Evolutionary conservation across 352 stramenopile genomes (phyloP).

Genomic region (Phytophthora boehmeriae): DNA sequence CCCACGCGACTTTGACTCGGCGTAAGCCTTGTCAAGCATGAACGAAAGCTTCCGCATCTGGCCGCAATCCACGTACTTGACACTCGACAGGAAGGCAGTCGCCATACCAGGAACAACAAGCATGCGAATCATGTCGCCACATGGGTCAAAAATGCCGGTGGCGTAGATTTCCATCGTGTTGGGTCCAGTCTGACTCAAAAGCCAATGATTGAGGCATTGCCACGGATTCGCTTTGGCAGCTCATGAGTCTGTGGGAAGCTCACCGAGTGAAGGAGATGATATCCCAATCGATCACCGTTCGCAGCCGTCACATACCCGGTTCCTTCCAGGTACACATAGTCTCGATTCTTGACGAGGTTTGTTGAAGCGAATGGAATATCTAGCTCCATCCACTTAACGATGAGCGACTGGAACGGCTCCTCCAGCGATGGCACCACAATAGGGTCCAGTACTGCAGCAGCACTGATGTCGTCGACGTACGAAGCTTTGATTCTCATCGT

Average conservation of each 20-base stretch:
- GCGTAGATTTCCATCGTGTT: slow-evolving; percentile 40
- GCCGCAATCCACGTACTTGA: slow-evolving; percentile 26
- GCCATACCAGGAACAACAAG: slow-evolving; percentile 28
- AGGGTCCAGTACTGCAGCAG: slow-evolving; percentile 3
- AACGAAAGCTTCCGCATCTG: slow-evolving; percentile 33
- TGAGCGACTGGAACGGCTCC: slow-evolving; percentile 24
- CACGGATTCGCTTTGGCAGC: slow-evolving; percentile 35
- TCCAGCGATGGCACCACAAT: slow-evolving; percentile 12
- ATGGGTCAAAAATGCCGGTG: slow-evolving; percentile 30
- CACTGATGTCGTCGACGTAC: slow-evolving; percentile 1
- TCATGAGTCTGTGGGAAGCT: slow-evolving; percentile 29
- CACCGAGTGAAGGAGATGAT: slow-evolving; percentile 47
- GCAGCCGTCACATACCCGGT: slow-evolving; percentile 25
- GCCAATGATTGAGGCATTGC: slow-evolving; percentile 36
- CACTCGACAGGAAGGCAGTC: slow-evolving; percentile 23
- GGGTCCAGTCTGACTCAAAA: slow-evolving; percentile 28
- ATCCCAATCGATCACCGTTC: slow-evolving; percentile 39
- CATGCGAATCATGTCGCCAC: slow-evolving; percentile 23
- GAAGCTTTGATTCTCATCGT: slow-evolving; percentile 3
- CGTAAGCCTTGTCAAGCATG: slow-evolving; percentile 31
- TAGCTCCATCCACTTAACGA: slow-evolving; percentile 6
- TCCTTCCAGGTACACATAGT: slow-evolving; percentile 43
- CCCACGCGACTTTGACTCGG: slow-evolving; percentile 4
- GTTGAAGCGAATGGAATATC: slow-evolving; percentile 10
- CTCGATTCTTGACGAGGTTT: slow-evolving; percentile 26